Evolutionary conservation across 352 stramenopile genomes (phyloP), one percentile per base, ranked within the genome.

Genomic region (Pythium volutum): DNA sequence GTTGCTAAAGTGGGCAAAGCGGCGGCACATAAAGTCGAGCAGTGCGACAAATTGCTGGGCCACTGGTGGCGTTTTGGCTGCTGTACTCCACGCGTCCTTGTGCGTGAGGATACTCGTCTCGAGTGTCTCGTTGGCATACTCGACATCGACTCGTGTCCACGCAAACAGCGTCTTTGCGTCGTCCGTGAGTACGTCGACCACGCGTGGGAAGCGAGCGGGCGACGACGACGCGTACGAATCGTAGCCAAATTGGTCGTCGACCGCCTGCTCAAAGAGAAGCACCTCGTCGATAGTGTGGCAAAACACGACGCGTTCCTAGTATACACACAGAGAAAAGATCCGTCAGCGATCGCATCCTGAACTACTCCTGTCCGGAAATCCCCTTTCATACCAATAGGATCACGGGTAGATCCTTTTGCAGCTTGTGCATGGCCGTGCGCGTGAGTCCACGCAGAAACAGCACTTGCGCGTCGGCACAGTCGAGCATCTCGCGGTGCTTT

Each of bases 271-370:
- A 67, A 93, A 93, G 9, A 91, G 68, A 54, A 93, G 45, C 0
- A 89, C 66, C 67, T 93, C 83, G 39, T 93, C 83, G 20, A 93
- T 62, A 3, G 76, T 84, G 51, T 93, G 83, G 54, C 83, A 93
- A 42, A 93, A 64, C 31, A 70, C 48, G 4, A 42, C 59, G 2
- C 48, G 66, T 27, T 59, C 50, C 52, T 56, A 45, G 27, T 0
- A 26, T 29, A 4, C 10, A 38, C 15, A 59, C n/a, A 27, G n/a
- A 62, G 25, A 29, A 18, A 48, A 18, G 8, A 14, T 26, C n/a
- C 5, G 42, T 48, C 34, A 4, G 16, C 46, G 16, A 29, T 41
- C 29, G 4, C 15, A 39, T 43, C 31, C 10, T 8, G 31, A 36
- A 1, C 31, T 20, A 4, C 12, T 1, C 66, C 5, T 48, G 18